Evolutionary conservation across 495 filamentous ascomycete genomes (phyloP), one percentile per base, ranked within the genome.

Genomic region (Astrothelium subdiscretum): DNA sequence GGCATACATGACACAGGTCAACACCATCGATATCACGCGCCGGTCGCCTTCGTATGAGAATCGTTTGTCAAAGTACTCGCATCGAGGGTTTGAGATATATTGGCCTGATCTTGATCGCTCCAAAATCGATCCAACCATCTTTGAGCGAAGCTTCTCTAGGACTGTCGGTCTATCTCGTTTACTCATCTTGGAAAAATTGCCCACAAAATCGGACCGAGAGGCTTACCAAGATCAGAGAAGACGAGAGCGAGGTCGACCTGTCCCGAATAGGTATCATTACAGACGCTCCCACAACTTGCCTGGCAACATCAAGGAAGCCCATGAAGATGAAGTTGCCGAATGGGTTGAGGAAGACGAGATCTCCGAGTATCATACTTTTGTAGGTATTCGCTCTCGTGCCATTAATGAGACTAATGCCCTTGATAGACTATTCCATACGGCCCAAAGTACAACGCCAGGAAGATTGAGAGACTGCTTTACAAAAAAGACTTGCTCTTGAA

Each of bases 31-130:
- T 70, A 78, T 95, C 52, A 84, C 81, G 6, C 81, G 89, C 3
- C 83, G 89, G 15, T 91, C 87, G 12, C 89, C 89, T 0, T 91
- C 88, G 0, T 95, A 92, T 68, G 89, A 95, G 67, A 92, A 87
- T 64, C 86, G 89, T 10, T 78, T 95, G n/a, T 89, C 87, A 3
- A 95, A 95, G 71, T 95, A 92, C 72, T 87, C 85, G 26, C 89
- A 86, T 69, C 78, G 89, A 13, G 87, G 88, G 2, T 95, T 95
- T 61, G 89, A 95, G 69, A 80, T 92, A 2, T 88, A 87, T 70
- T 92, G 87, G 83, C 76, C 83, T 0, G 76, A 81, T 27, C 76
- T 95, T 26, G 87, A 92, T 60, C 81, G 89, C 24, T 80, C 81
- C 2, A 80, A 80, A 11, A 77, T 95, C 57, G 89, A 95, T 67